Evolutionary conservation across 2,329 filamentous ascomycete genomes (phyloP), one percentile per base, ranked within the genome.

Genomic region (Rosellinia necatrix): DNA sequence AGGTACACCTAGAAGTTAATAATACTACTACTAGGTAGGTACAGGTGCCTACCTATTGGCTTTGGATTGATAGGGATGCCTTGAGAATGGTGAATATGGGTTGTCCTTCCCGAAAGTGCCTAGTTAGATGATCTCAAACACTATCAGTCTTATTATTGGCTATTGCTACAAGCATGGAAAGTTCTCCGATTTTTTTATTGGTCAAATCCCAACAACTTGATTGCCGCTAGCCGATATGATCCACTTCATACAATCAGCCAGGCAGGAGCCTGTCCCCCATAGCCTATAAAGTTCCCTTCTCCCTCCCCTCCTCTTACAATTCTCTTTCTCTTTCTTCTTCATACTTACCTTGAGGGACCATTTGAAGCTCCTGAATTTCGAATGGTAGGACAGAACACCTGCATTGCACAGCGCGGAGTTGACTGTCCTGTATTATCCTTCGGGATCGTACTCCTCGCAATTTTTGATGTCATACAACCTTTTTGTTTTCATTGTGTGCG

Each of bases 391-490:
- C 65, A 73, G 74, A 70, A 72, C 71, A 72, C 76, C 77, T 80
- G 77, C 77, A 81, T 79, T 78, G 77, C 77, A 81, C 78, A 77
- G 68, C 76, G 77, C 74, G 78, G 77, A 72, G 76, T 76, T 72
- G 67, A 72, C 71, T 72, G 69, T 68, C 65, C 72, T 78, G 74
- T 72, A 78, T 78, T 79, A 76, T 75, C 76, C 76, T 79, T 78
- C 73, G 73, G 75, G 75, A 74, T 77, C 78, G 76, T 79, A 73
- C 76, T 73, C 71, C 73, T 74, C 70, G 74, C 40, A 79, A 78
- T 78, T 79, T 78, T 79, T 77, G 76, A 72, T 79, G 66, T 72
- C 61, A 50, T 25, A 51, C 7, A 22, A 22, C 21, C 38, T 44
- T n/a, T n/a, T n/a, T 51, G 50, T 64, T 80, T 80, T 79, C 78